Evolutionary conservation across 1,284 basidiomycete species (phyloP).

Genomic region (Lignosus rhinocerotis): DNA sequence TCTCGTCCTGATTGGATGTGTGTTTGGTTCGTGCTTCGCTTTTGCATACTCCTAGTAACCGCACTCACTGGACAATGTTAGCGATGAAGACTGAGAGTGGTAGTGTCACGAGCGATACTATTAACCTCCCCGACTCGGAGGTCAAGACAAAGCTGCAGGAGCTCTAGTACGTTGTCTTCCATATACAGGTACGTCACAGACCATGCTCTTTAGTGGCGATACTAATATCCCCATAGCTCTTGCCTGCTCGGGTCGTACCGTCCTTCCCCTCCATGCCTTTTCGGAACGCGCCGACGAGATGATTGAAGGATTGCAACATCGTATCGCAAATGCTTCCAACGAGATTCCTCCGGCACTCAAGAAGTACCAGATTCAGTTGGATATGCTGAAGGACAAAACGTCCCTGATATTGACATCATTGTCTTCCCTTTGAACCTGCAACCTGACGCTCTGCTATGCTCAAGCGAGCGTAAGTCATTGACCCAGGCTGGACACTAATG

Average conservation of each 20-base stretch:
- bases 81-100: conserved; percentile 27
- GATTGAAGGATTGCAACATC: conserved; percentile 1
- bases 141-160: conserved; percentile 22
- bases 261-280: conserved; percentile 10
- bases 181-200: neutral
- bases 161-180: conserved; percentile 25
- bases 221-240: conserved; percentile 2
- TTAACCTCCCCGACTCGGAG: conserved; percentile 25
- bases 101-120: conserved; percentile 28
- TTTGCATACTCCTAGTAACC: too few species aligned
- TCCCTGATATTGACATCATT: conserved; percentile 17
- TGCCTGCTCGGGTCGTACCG: conserved; percentile 11
- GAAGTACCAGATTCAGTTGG: conserved; percentile 17
- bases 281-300: conserved; percentile 3
- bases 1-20: conserved; percentile 17
- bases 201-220: conserved; percentile 1
- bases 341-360: conserved; percentile 7
- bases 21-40: conserved; percentile 8
- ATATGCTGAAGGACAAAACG: conserved; percentile 3
- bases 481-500: conserved; percentile 1
- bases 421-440: conserved; percentile 11
- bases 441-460: conserved; percentile 1
- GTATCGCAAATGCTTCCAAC: neutral
- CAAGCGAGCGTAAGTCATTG: too few species aligned
- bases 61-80: too few species aligned